Evolutionary conservation across 345 rosid genomes (phyloP), one percentile per base, ranked within the genome.

Genomic region (Carallia brachiata): DNA sequence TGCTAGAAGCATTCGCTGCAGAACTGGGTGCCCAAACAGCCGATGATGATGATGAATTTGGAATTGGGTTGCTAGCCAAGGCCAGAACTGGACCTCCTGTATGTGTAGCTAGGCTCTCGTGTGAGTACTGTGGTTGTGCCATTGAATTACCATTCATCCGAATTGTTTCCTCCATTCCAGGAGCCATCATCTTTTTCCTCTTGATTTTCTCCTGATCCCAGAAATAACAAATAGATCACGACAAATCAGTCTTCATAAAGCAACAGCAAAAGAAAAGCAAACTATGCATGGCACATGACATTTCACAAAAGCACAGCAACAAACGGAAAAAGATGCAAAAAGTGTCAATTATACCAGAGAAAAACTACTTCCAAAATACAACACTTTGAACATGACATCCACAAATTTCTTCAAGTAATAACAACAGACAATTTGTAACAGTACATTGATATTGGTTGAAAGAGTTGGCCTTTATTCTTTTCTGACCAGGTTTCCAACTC

Each of bases 181-280:
- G 73, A 48, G 72, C 68, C 78, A 75, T 31, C 75, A 85, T 81
- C 84, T 84, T 90, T 74, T 86, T 88, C 82, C 82, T 81, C 85
- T 78, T 87, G 0, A 79, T 57, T 80, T 88, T 81, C 75, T 77
- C 88, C 73, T 86, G 84, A 67, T 84, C 94, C 91, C 88, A 71
- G 28, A 36, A 4, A 62, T 23, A 47, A 48, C 39, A 62, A 44
- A 57, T 65, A 5, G 66, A 64, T 58, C 32, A 27, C 3, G 16
- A 5, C 53, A 54, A n/a, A 58, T 56, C 61, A 66, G 52, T 23
- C 19, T 18, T 30, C 30, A 56, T 50, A 32, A 28, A 63, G 9
- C 40, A 30, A 40, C 37, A 36, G 18, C 3, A 56, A 19, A 27
- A 56, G 55, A n/a, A 77, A 59, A 56, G 34, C 18, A 69, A 34